Percentiles rank a stretch among this genome's conserved stretches.
These are phyloP conservation scores for Hygrophorus russula DNA, from an alignment of 768 basidiomycete genomes.

Conservation along the genomic window DNA sequence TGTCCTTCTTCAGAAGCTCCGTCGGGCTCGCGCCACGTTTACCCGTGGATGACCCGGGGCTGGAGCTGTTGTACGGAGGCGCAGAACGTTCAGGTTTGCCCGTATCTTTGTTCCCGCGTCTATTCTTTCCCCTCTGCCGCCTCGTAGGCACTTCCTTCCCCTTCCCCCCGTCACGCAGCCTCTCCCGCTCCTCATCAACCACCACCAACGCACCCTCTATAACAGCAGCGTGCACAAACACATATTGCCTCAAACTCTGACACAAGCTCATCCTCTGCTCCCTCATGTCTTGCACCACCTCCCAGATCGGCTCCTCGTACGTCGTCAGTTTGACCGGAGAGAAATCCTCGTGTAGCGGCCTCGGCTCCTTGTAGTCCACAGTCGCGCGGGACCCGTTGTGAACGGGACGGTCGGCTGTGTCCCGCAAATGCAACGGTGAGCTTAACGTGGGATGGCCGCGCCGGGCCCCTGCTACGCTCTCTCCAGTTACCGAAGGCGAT, in stretches of 20 bases:
- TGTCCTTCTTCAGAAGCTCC: conserved; percentile 52
- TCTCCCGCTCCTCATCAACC: conserved; percentile 56
- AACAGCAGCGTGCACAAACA: conserved; percentile 83
- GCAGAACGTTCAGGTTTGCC: neutral
- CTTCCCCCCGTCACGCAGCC: conserved; percentile 9
- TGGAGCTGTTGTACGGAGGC: conserved; percentile 4
- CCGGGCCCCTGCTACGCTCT: neutral
- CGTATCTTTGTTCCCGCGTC: too few relatives aligned
- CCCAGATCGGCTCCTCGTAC: conserved; percentile 67
- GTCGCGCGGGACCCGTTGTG: conserved; percentile 9
- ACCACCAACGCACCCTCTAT: conserved; percentile 73
- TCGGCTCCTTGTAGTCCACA: conserved; percentile 53
- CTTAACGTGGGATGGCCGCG: neutral
- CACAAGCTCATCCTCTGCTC: conserved; percentile 96
- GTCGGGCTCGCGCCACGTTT: conserved; percentile 68
- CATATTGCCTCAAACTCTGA: conserved; percentile 89
- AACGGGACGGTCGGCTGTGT: conserved; percentile 4
- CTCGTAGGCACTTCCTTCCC: conserved; percentile 6
- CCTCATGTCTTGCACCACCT: conserved; percentile 86
- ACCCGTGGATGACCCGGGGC: conserved; percentile 25
- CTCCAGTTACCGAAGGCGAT: too few relatives aligned
- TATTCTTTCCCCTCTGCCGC: neutral
- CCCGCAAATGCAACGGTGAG: neutral
- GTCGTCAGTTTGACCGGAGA: conserved; percentile 52
- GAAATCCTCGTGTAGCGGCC: conserved; percentile 38